Base-by-base conservation (phyloP, 352 stramenopile species). In the Globisporangium takayamanum region DNA sequence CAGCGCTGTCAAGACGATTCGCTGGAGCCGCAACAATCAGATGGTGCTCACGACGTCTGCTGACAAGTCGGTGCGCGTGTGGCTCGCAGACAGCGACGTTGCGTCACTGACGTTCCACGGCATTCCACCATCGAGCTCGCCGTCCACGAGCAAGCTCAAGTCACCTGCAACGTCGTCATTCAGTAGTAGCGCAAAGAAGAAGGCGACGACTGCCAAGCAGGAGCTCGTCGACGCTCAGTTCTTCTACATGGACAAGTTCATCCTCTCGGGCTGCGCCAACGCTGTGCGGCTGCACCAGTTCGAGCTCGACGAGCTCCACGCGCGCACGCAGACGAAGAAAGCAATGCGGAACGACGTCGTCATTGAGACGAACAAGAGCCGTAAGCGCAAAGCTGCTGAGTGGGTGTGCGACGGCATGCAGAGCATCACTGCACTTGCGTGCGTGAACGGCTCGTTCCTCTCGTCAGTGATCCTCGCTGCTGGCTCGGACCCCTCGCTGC, bases 161-260 rank as follows among this genome's bases (percentile, higher is more conserved):
- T 14, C 53, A 26, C 12, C 30, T 26, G 7, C 18, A 12, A 42
- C 10, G 8, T 55, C 58, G 2, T 63, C 66, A 25, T 66, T n/a
- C 22, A 50, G 48, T 49, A 69, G 67, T 52, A 85, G 66, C 45
- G 64, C 74, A 25, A 87, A 86, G 61, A 88, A 80, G 54, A 57
- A 55, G 46, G 20, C 45, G 45, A 16, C 12, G 12, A 30, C 14
- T 3, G 62, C 69, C 18, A 66, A 69, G 53, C 74, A 80, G 36
- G 77, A 88, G n/a, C 64, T 94, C 22, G 63, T 84, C 18, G 77
- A 90, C 59, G 76, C 79, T 18, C 60, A 66, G 26, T 95, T 95
- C 55, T 95, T 92, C 58, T 94, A 93, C 65, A 88, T 94, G 80
- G 86, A 95, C 68, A 90, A 89, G 63, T 95, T 95, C 53, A 59